phyloP scores from a whole-genome alignment of 1,284 basidiomycete species.

The Cutaneotrichosporon spelunceum region DNA sequence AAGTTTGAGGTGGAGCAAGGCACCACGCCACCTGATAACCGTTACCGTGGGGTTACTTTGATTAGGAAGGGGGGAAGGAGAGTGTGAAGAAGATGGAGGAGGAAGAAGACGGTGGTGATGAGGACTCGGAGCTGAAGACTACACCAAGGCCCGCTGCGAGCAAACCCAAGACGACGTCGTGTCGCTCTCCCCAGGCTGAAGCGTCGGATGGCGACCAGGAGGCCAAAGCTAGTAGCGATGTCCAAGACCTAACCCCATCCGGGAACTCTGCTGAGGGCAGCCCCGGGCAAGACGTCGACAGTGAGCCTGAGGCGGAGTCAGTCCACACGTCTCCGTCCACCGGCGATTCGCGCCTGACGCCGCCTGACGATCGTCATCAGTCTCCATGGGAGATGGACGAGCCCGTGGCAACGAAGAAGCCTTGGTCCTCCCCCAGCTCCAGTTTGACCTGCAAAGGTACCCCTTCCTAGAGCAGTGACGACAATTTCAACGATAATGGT shows the following conservation, averaged over 20 bases:
- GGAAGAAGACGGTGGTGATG: neutral
- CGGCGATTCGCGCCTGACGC: too few species aligned
- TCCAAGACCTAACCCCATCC: neutral
- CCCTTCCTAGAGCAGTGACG: neutral
- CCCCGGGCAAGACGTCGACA: neutral
- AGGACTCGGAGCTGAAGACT: neutral
- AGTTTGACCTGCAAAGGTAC: neutral
- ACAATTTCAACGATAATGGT: neutral
- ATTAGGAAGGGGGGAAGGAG: neutral
- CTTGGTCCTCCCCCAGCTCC: neutral
- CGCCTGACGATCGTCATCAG: neutral
- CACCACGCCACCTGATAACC: neutral
- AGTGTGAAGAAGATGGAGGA: neutral
- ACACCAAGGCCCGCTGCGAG: neutral
- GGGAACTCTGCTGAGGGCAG: neutral
- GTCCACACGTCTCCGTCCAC: neutral
- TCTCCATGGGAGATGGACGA: neutral
- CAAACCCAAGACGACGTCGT: neutral
- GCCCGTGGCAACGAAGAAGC: neutral
- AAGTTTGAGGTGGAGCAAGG: neutral
- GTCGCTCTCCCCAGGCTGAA: neutral
- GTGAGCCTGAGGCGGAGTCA: neutral
- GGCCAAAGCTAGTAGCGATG: neutral
- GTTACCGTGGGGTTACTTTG: too few species aligned
- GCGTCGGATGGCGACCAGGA: neutral